phyloP scores from a whole-genome alignment of 2,329 filamentous ascomycete species.

The Trichoderma hamatum region DNA sequence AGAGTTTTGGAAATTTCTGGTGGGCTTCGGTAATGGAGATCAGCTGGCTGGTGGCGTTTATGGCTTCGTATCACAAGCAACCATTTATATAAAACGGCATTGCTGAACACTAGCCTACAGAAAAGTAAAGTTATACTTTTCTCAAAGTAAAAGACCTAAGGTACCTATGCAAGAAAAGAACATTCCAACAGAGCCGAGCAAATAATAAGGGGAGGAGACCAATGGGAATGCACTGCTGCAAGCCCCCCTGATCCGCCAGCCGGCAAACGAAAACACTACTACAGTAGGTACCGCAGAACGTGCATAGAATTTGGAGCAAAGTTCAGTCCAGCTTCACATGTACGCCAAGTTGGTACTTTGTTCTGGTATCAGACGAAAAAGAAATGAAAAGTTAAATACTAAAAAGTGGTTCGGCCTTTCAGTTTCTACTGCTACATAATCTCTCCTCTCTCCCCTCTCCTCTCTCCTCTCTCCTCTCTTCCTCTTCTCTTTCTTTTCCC shows the following conservation, averaged over 20 bases:
- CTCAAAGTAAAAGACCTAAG: too few relatives aligned
- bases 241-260: neutral
- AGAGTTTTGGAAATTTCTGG: neutral
- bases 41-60: neutral
- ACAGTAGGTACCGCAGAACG: neutral
- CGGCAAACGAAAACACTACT: neutral
- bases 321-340: neutral
- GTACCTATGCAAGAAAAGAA: too few relatives aligned
- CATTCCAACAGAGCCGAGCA: too few relatives aligned
- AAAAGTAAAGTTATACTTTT: neutral
- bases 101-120: too few relatives aligned
- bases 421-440: neutral
- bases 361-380: neutral
- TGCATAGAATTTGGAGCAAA: neutral
- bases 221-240: neutral
- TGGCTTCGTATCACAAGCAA: neutral
- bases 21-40: neutral
- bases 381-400: neutral
- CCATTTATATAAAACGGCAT: neutral
- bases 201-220: neutral
- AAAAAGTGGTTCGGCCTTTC: neutral
- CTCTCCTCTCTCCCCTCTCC: neutral
- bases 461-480: neutral
- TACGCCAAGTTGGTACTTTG: neutral
- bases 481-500: neutral